A percentile compares a stretch with the other conserved stretches of the same genome.
These are phyloP conservation scores for Penicillium cinerascens DNA, from an alignment of 495 filamentous ascomycete genomes.

Conservation along the genomic window DNA sequence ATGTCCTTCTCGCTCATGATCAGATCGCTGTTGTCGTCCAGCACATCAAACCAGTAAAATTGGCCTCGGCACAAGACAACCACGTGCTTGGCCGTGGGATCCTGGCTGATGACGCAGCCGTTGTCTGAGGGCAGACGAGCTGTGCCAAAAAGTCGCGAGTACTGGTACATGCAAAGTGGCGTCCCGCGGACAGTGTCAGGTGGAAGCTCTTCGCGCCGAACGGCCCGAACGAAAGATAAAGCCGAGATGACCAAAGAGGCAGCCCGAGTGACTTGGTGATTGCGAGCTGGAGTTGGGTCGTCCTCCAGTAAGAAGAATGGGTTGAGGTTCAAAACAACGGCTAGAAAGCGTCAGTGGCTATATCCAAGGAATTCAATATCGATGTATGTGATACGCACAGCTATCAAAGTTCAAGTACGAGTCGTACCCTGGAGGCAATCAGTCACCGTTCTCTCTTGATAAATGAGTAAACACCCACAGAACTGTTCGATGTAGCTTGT, in stretches of 20 bases:
- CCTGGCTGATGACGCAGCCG: conserved; percentile 93
- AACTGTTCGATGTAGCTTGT: conserved; percentile 99
- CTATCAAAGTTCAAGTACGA: conserved; percentile 98
- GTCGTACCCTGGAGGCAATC: conserved; percentile 75
- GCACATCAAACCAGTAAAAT: conserved; percentile 98
- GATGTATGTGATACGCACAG: conserved; percentile 43
- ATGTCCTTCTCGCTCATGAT: conserved; percentile 98
- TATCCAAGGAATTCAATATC: not conserved
- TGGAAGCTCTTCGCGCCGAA: conserved; percentile 87
- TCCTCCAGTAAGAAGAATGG: conserved; percentile 97
- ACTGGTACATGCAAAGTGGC: conserved; percentile 96
- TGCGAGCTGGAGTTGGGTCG: conserved; percentile 92
- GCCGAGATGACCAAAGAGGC: conserved; percentile 90
- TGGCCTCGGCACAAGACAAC: conserved; percentile 95
- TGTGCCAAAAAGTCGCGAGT: conserved; percentile 92
- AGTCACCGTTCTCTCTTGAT: not conserved
- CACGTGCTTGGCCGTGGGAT: conserved; percentile 82
- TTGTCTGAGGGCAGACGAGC: conserved; percentile 92
- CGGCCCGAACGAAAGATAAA: conserved; percentile 87
- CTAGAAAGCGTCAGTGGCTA: conserved; percentile 25
- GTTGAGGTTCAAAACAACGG: conserved; percentile 95
- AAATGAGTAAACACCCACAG: conserved; percentile 57
- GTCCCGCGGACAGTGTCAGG: conserved; percentile 80
- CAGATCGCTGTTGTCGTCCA: conserved; percentile 89
- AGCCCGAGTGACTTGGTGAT: conserved; percentile 92